phyloP scores from a whole-genome alignment of 176 grass and related monocot genomes.

The sorghum (Sorghum bicolor) region Sorghum_bicolor_NCBIv3 NC_012873.2:60945501-60946000 shows the following conservation, averaged over 20 bases:
- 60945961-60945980: background rate
- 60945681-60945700: background rate
- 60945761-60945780: conserved; percentile 91
- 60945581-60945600: background rate
- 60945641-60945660: background rate
- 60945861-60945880: background rate
- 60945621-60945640: conserved; percentile 13
- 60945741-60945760: conserved; percentile 92
- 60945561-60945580: background rate
- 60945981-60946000: background rate
- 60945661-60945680: background rate
- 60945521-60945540: conserved; percentile 7
- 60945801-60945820: conserved; percentile 88
- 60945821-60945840: conserved; percentile 53
- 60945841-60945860: background rate
- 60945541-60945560: background rate
- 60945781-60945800: conserved; percentile 79
- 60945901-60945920: background rate
- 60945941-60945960: background rate
- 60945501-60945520: conserved; percentile 96
- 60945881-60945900: background rate
- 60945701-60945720: conserved; percentile 11
- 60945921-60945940: conserved; percentile 1
- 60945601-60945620: background rate
- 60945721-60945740: conserved; percentile 51